These are phyloP conservation scores for Helicostylum pulchrum DNA, from an alignment of 192 early-diverging fungal species.

Conservation along the genomic window DNA sequence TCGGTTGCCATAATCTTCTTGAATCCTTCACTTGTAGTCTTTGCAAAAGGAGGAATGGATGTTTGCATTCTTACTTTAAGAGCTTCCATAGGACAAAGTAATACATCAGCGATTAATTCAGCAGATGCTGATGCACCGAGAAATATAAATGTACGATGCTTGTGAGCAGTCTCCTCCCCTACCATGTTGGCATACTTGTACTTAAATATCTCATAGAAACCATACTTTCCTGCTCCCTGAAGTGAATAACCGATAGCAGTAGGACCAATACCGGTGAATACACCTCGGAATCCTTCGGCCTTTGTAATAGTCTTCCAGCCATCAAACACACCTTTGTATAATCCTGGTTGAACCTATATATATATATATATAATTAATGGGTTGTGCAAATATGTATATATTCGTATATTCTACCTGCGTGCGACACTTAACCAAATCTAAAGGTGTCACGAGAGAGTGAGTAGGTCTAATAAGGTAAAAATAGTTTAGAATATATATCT, in stretches of 20 bases:
- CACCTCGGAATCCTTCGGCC: conserved; percentile 62
- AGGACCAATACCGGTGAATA: conserved; percentile 76
- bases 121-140: conserved; percentile 71
- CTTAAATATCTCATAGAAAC: conserved; percentile 90
- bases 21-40: conserved; percentile 60
- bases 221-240: conserved; percentile 87
- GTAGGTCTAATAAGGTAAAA: conserved; percentile 20
- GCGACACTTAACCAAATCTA: conserved; percentile 46
- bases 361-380: neutral
- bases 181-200: conserved; percentile 58
- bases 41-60: conserved; percentile 71
- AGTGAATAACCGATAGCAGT: conserved; percentile 82
- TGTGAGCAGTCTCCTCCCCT: conserved; percentile 67
- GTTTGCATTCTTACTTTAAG: conserved; percentile 88
- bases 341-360: conserved; percentile 9
- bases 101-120: conserved; percentile 78
- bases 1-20: conserved; percentile 54
- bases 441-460: conserved; percentile 38
- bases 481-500: no score
- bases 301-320: conserved; percentile 38
- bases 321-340: conserved; percentile 37
- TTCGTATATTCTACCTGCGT: conserved; percentile 37
- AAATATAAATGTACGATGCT: conserved; percentile 74
- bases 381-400: no score
- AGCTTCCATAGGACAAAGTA: conserved; percentile 83